phyloP scores from a whole-genome alignment of 1,284 basidiomycete genomes.

The Cutaneotrichosporon dermatis region DNA sequence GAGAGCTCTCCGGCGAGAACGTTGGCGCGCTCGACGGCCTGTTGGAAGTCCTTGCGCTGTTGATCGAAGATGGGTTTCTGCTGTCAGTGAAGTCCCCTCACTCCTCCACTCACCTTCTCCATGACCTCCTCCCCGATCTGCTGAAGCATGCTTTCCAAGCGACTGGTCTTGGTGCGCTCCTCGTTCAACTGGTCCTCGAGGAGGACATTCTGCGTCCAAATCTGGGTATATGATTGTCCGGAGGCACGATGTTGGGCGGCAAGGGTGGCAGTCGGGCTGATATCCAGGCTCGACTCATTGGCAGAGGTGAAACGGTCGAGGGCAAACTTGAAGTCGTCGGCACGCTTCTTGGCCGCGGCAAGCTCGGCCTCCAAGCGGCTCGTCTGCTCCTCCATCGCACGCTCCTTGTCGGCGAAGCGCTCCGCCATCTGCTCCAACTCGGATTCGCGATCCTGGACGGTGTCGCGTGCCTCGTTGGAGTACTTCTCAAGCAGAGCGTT shows the following conservation, averaged over 20 bases:
- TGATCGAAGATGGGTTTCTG: constrained; percentile 82
- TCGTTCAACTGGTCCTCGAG: constrained; percentile 75
- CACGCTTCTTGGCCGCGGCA: constrained; percentile 48
- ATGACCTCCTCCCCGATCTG: constrained; percentile 64
- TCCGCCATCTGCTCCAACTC: constrained; percentile 42
- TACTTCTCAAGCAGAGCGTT: constrained; percentile 39
- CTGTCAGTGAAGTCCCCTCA: neutral
- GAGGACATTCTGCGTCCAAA: constrained; percentile 77
- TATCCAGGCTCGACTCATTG: constrained; percentile 26
- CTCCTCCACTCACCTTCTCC: constrained; percentile 62
- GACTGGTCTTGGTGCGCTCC: constrained; percentile 72
- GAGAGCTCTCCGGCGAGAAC: constrained; percentile 76
- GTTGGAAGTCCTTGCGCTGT: constrained; percentile 78
- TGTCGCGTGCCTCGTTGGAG: constrained; percentile 35
- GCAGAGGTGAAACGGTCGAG: constrained; percentile 44
- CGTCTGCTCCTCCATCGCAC: constrained; percentile 46
- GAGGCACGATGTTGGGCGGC: constrained; percentile 62
- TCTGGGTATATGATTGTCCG: constrained; percentile 56
- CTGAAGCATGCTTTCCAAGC: constrained; percentile 65
- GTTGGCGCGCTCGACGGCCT: constrained; percentile 69
- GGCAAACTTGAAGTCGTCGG: constrained; percentile 46
- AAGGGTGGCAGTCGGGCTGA: constrained; percentile 80
- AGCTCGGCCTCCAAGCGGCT: constrained; percentile 46
- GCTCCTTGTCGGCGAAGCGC: constrained; percentile 46
- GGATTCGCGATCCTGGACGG: constrained; percentile 42